Base-by-base conservation (phyloP, 345 rosid species). In the Conringia planisiliqua region DNA sequence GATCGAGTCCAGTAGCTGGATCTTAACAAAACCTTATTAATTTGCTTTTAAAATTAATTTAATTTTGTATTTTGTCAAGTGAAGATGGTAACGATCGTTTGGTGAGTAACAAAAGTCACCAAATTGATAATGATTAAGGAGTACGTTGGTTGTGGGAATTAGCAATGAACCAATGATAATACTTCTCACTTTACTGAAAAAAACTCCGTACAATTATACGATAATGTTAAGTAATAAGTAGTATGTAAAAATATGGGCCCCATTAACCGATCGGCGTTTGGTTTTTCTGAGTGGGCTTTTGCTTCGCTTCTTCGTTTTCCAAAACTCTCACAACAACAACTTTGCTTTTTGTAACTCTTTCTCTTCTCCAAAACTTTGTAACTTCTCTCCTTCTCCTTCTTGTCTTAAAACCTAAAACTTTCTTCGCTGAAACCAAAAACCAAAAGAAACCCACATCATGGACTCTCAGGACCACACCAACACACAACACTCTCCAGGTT, bases 291-390 rank as follows among this genome's bases (percentile, higher is more conserved):
- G 72, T 75, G 79, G 79, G 68, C 73, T 75, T 74, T 75, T 75
- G 68, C 79, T 75, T 75, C n/a, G 73, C 79, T 67, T 75, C 79
- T 68, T 75, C 79, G 79, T 75, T 75, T 75, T 20, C 66, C 51
- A 62, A 60, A 43, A 39, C 58, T 52, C 33, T 22, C 24, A 46
- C 51, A 46, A 39, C 66, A 61, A 35, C 20, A 13, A 51, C 63
- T 52, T 26, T 71, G 20, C 16, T 65, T 18, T 38, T 35, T 72
- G 46, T 24, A 52, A 52, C 67, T 22, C 24, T 22, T 22, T 22
- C 24, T 22, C 24, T 22, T 22, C 24, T 22, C 18, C 10, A 4
- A 69, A 70, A 39, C 33, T 43, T 58, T 22, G 42, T 73, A 55
- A 18, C 66, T 59, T 38, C 75, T 63, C 47, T 59, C 11, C 52